Percentiles rank a stretch among this genome's conserved stretches.
These are phyloP conservation scores for Kuraishia hungarica DNA, from an alignment of 805 yeast species.

Conservation along the genomic window DNA sequence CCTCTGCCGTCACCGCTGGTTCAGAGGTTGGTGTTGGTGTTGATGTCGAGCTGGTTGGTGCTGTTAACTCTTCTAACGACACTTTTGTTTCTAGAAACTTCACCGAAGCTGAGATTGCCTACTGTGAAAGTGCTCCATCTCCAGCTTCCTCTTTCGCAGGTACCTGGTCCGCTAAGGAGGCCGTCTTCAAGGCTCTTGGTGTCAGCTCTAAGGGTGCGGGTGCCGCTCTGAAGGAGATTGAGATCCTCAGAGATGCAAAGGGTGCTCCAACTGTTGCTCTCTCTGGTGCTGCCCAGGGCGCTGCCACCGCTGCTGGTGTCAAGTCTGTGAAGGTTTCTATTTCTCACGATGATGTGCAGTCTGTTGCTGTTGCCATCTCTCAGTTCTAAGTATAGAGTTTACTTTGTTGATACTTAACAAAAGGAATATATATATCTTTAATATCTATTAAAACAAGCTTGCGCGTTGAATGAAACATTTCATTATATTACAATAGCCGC, in stretches of 20 bases:
- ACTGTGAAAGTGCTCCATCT: constrained; percentile 66
- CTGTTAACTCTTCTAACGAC: constrained; percentile 79
- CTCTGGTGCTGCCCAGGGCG: constrained; percentile 65
- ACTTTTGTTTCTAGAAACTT: constrained; percentile 91
- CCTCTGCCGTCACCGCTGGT: constrained; percentile 28
- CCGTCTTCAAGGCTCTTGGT: constrained; percentile 92
- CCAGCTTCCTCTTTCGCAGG: constrained; percentile 93
- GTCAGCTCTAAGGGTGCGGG: constrained; percentile 91
- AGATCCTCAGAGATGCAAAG: constrained; percentile 60
- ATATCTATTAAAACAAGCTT: background rate
- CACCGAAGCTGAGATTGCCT: constrained; percentile 69
- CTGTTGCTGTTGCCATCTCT: constrained; percentile 91
- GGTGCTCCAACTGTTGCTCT: constrained; percentile 81
- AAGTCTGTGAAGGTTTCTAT: constrained; percentile 76
- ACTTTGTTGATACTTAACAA: constrained; percentile 1
- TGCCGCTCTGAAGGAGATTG: constrained; percentile 87
- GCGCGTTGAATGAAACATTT: background rate
- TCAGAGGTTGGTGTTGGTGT: constrained; percentile 81
- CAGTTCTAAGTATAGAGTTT: constrained; percentile 29
- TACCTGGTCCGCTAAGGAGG: constrained; percentile 99
- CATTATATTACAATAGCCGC: background rate
- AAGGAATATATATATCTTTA: background rate
- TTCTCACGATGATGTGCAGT: constrained; percentile 94
- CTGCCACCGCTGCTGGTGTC: constrained; percentile 67
- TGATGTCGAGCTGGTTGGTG: constrained; percentile 83